Evolutionary conservation across 2,329 filamentous ascomycete species (phyloP), one percentile per base, ranked within the genome.

Genomic region (Apiospora malaysiana): DNA sequence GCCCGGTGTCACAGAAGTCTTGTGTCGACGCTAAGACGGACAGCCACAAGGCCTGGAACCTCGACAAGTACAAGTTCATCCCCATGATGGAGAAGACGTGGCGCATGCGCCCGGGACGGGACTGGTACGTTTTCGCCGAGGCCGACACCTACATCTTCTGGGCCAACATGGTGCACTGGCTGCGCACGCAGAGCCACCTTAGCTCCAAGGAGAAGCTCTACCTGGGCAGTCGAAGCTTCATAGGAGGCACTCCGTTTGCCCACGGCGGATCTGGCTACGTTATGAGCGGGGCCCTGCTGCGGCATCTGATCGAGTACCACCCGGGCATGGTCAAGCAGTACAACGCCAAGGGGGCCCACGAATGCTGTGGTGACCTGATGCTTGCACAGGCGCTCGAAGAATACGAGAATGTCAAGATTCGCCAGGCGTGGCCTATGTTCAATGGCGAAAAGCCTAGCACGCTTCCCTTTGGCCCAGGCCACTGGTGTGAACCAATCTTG

Each of bases 61-160:
- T 90, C 73, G 88, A 90, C 78, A 89, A 89, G 80, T 90, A 88
- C 81, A 90, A 90, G 78, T 89, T 88, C 76, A 78, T 90, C 66
- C 87, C 88, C 73, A 89, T 90, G 82, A 81, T 89, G 59, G 82
- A 88, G 75, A 84, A 87, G 71, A 84, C 87, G 1, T 90, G 87
- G 83, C 81, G 82, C 63, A 82, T 86, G 82, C 84, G 86, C 2
- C 88, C 88, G 3, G 78, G 83, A 51, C 82, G 78, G 66, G 85
- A 88, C 70, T 90, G 88, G 88, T 90, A 89, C 75, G 83, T 90
- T 69, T 90, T 89, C 74, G 84, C 87, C 73, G 88, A 90, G 74
- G 86, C 86, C 43, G 88, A 90, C 74, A 89, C 86, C 14, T 90
- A 89, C 75, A 77, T 89, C 69, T 82, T 90, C 75, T 88, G 87